phyloP scores from a whole-genome alignment of 768 basidiomycete species.

The Serendipita sp. region DNA sequence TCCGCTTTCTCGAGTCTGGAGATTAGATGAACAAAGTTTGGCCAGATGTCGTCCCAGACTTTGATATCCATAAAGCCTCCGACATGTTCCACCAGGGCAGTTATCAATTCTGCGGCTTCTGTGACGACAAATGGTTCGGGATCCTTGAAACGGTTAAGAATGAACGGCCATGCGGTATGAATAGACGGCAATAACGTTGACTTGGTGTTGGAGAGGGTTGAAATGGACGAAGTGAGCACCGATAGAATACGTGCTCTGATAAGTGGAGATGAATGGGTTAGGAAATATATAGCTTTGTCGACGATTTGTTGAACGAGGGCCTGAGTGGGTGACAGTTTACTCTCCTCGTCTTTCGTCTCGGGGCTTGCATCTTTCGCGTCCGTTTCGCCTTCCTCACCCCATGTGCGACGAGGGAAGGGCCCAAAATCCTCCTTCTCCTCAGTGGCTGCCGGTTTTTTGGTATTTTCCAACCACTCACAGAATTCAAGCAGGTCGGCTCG shows the following conservation, averaged over 20 bases:
- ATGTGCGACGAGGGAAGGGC: slow-evolving; percentile 41
- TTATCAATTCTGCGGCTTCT: slow-evolving; percentile 59
- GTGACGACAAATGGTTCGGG: slow-evolving; percentile 62
- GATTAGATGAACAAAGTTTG: slow-evolving; percentile 52
- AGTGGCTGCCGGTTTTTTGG: slow-evolving; percentile 22
- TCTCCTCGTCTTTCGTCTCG: slow-evolving; percentile 23
- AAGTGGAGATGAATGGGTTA: slow-evolving; percentile 75
- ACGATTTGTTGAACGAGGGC: slow-evolving; percentile 71
- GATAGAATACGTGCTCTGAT: slow-evolving; percentile 72
- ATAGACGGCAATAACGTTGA: slow-evolving; percentile 68
- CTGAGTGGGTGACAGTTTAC: slow-evolving; percentile 52
- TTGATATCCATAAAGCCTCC: slow-evolving; percentile 76
- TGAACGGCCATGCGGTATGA: slow-evolving; percentile 86
- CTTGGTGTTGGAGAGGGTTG: slow-evolving; percentile 44
- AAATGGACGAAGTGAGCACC: slow-evolving; percentile 56
- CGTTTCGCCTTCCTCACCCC: slow-evolving; percentile 27
- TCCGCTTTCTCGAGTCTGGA: slow-evolving; percentile 47
- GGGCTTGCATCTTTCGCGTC: slow-evolving; percentile 16
- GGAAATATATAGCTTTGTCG: slow-evolving; percentile 70
- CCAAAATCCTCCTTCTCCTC: slow-evolving; percentile 37
- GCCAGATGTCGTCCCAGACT: slow-evolving; percentile 91
- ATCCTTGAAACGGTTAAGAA: slow-evolving; percentile 68
- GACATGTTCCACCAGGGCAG: slow-evolving; percentile 46
- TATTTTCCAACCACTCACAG: slow-evolving; percentile 45
- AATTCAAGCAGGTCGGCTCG: slow-evolving; percentile 24